Evolutionary conservation across 306 rosid genomes (phyloP).

Genomic region (Sicyos edulis): DNA sequence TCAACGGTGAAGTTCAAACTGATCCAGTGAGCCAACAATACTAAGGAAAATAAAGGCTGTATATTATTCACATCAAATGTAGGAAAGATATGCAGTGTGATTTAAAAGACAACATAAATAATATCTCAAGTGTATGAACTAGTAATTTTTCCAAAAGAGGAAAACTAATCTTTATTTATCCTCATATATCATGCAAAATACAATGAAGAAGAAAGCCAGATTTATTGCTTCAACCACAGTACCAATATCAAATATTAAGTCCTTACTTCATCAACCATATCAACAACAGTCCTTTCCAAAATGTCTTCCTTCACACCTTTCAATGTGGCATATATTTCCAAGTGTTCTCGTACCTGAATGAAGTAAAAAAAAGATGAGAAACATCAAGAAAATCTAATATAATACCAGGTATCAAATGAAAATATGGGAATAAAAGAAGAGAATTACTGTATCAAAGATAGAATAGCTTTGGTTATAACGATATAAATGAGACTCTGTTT

Average conservation of each 20-base stretch:
- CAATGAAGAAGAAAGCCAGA: background rate
- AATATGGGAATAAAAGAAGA: background rate
- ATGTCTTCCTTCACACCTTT: constrained; percentile 80
- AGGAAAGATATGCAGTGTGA: background rate
- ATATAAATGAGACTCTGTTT: no score
- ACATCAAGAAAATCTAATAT: background rate
- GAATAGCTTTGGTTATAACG: no score
- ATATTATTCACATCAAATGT: background rate
- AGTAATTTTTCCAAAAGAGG: background rate
- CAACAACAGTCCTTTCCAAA: constrained; percentile 47
- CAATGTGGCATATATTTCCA: constrained; percentile 75
- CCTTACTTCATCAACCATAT: constrained; percentile 91
- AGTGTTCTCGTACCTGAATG: constrained; percentile 83
- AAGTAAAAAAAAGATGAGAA: constrained; percentile 22
- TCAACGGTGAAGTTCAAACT: background rate
- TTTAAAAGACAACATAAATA: background rate
- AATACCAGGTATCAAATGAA: background rate
- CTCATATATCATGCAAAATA: background rate
- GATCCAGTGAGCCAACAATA: background rate
- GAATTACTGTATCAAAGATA: no score
- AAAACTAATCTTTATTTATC: background rate
- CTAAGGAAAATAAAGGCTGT: background rate
- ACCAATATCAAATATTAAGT: background rate
- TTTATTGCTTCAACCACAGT: background rate
- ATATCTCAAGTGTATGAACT: background rate